These are phyloP conservation scores for Waltergamsia citrina DNA, from an alignment of 2,329 filamentous ascomycete genomes.

Conservation along the genomic window DNA sequence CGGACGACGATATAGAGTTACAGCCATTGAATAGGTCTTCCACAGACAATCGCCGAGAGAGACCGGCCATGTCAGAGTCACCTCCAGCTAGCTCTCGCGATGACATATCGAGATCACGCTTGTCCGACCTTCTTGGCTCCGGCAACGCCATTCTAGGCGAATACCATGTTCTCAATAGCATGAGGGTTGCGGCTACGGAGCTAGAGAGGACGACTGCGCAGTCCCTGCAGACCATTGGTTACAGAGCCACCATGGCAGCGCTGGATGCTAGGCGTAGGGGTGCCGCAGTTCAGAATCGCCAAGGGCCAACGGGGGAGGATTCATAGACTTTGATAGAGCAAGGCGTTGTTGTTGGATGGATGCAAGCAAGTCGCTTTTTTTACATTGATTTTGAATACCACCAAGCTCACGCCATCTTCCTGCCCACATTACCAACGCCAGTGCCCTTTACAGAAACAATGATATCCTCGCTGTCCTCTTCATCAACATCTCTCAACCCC, in stretches of 20 bases:
- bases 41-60: conserved; percentile 12
- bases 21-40: conserved; percentile 19
- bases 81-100: conserved; percentile 13
- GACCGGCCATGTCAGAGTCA: conserved; percentile 10
- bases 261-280: conserved; percentile 29
- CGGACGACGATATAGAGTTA: conserved; percentile 35
- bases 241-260: conserved; percentile 43
- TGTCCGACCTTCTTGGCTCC: conserved; percentile 40
- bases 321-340: background rate
- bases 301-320: background rate
- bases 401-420: conserved; percentile 60
- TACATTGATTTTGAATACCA: background rate
- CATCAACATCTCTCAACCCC: conserved; percentile 70
- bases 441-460: conserved; percentile 86
- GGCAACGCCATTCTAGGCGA: conserved; percentile 45
- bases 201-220: conserved; percentile 37
- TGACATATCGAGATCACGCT: conserved; percentile 22
- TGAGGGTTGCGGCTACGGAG: conserved; percentile 36
- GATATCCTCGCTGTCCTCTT: conserved; percentile 62
- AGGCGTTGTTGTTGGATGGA: no score
- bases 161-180: conserved; percentile 41
- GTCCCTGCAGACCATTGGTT: conserved; percentile 43
- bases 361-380: background rate
- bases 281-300: background rate
- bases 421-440: conserved; percentile 89